phyloP scores from a whole-genome alignment of 345 rosid genomes.

The Gossypium bickii region DNA sequence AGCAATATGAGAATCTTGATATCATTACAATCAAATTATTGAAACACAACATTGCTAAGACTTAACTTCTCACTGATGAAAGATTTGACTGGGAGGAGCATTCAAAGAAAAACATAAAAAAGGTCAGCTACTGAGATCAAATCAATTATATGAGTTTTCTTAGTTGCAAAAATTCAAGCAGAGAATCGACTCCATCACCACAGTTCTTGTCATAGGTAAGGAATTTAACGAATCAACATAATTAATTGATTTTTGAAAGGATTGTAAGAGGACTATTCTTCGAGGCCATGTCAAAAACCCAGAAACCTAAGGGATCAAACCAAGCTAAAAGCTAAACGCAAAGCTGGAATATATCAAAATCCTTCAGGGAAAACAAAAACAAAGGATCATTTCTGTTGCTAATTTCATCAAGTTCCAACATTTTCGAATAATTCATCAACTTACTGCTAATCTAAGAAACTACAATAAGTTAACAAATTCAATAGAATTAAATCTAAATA shows the following conservation, averaged over 20 bases:
- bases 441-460: background rate
- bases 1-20: background rate
- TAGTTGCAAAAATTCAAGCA: background rate
- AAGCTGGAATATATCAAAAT: background rate
- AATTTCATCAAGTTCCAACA: constrained; percentile 5
- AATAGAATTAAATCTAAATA: background rate
- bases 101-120: background rate
- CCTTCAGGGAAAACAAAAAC: background rate
- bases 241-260: background rate
- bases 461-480: background rate
- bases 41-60: background rate
- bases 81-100: background rate
- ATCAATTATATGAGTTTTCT: background rate
- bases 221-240: background rate
- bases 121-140: background rate
- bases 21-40: background rate
- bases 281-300: background rate
- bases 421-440: background rate
- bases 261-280: background rate
- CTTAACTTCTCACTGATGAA: background rate
- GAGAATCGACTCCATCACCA: background rate
- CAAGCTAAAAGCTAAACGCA: background rate
- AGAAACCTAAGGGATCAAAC: constrained; percentile 3
- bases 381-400: background rate
- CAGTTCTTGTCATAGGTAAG: background rate